These are phyloP conservation scores for Candida gorgasii DNA, from an alignment of 805 yeast species.

Conservation along the genomic window DNA sequence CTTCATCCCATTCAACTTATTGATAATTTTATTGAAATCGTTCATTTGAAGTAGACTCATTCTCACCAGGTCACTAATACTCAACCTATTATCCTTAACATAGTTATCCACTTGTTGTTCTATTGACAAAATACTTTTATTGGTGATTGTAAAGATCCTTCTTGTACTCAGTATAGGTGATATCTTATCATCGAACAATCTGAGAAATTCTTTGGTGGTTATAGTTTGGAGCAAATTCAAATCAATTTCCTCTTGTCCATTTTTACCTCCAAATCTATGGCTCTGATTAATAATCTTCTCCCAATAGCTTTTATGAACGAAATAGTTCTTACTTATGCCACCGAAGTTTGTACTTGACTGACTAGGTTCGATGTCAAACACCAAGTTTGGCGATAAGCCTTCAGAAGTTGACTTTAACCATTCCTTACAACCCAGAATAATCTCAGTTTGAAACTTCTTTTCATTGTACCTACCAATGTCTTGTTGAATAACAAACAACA, in stretches of 20 bases:
- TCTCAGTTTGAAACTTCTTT: neutral
- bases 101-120: neutral
- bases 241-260: slow-evolving; percentile 38
- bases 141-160: slow-evolving; percentile 8
- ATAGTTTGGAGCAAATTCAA: slow-evolving; percentile 27
- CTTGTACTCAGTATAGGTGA: slow-evolving; percentile 12
- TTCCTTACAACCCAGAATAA: slow-evolving; percentile 7
- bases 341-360: slow-evolving; percentile 27
- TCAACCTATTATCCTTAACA: neutral
- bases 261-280: slow-evolving; percentile 38
- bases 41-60: neutral
- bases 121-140: neutral
- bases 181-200: slow-evolving; percentile 4
- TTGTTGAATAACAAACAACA: slow-evolving; percentile 3
- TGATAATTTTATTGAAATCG: slow-evolving; percentile 2
- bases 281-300: slow-evolving; percentile 49
- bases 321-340: slow-evolving; percentile 16
- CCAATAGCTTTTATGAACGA: slow-evolving; percentile 47
- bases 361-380: slow-evolving; percentile 26
- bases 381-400: slow-evolving; percentile 22
- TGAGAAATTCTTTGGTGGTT: slow-evolving; percentile 16
- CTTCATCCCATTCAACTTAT: neutral
- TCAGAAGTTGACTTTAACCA: neutral
- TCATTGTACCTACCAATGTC: neutral
- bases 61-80: neutral